phyloP scores from a whole-genome alignment of 768 basidiomycete genomes.

The Russula emetica region DNA sequence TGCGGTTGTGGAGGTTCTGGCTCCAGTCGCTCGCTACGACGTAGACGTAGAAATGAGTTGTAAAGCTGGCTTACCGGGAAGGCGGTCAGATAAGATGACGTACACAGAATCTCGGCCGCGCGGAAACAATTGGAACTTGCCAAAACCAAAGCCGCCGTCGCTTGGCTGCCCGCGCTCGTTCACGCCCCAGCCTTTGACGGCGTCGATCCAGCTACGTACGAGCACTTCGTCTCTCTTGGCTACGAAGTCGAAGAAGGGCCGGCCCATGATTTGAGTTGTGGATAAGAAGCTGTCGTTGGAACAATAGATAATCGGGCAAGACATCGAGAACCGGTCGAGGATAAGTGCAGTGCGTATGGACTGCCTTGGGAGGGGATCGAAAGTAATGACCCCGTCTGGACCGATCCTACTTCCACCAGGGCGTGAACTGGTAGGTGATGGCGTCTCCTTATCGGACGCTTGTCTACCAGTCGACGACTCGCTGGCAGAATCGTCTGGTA shows the following conservation, averaged over 20 bases:
- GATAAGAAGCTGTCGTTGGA: conserved; percentile 67
- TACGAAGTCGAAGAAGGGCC: conserved; percentile 76
- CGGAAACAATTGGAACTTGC: conserved; percentile 55
- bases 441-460: background rate
- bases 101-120: conserved; percentile 63
- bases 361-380: conserved; percentile 61
- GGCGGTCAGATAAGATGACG: conserved; percentile 23
- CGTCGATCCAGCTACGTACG: conserved; percentile 70
- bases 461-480: background rate
- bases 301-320: conserved; percentile 64
- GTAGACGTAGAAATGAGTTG: background rate
- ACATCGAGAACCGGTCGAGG: conserved; percentile 67
- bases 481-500: conserved; percentile 1
- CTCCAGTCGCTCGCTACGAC: conserved; percentile 21
- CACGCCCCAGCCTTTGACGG: conserved; percentile 78
- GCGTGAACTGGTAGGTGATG: conserved; percentile 13
- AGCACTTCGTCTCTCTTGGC: conserved; percentile 55
- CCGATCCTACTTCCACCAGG: conserved; percentile 21
- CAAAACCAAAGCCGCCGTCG: conserved; percentile 82
- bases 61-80: background rate
- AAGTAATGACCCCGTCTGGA: conserved; percentile 40
- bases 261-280: conserved; percentile 54
- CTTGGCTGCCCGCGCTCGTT: conserved; percentile 80
- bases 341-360: conserved; percentile 77
- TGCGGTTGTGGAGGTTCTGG: conserved; percentile 13